phyloP scores from a whole-genome alignment of 2,329 filamentous ascomycete species.

The Pezicula radicicola region DNA sequence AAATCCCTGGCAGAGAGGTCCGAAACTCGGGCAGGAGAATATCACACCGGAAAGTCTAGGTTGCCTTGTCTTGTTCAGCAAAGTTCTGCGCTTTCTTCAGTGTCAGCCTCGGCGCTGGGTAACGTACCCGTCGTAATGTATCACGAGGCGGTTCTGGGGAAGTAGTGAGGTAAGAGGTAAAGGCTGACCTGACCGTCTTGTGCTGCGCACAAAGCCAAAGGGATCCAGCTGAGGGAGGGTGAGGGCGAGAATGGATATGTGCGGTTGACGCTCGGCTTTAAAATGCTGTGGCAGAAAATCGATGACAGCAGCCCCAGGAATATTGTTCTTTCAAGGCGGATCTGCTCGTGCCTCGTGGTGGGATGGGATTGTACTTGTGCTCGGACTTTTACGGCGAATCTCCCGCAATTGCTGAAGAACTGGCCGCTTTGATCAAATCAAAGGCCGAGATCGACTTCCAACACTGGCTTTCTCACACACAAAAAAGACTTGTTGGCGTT shows the following conservation, averaged over 20 bases:
- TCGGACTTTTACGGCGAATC: background rate
- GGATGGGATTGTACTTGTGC: constrained; percentile 2
- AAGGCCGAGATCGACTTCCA: background rate
- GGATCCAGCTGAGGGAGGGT: background rate
- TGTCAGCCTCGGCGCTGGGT: constrained; percentile 7
- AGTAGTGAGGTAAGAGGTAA: background rate
- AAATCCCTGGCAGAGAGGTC: constrained; percentile 7
- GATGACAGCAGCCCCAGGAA: constrained; percentile 1
- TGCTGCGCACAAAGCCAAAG: too few species aligned
- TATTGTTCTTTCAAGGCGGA: background rate
- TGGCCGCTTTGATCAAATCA: constrained; percentile 1
- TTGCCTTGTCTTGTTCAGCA: constrained; percentile 11
- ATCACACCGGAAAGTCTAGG: background rate
- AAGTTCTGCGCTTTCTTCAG: constrained; percentile 1
- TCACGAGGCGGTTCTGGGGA: background rate
- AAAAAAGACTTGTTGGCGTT: background rate
- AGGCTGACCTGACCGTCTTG: too few species aligned
- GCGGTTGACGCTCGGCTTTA: constrained; percentile 1
- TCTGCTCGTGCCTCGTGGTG: constrained; percentile 1
- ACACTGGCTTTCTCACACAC: background rate
- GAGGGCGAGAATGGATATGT: background rate
- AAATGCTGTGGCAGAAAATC: background rate
- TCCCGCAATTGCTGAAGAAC: background rate
- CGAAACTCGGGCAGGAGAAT: constrained; percentile 15
- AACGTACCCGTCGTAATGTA: constrained; percentile 1